These are phyloP conservation scores for Drechslerella dactyloides DNA, from an alignment of 2,329 filamentous ascomycete genomes.

Conservation along the genomic window DNA sequence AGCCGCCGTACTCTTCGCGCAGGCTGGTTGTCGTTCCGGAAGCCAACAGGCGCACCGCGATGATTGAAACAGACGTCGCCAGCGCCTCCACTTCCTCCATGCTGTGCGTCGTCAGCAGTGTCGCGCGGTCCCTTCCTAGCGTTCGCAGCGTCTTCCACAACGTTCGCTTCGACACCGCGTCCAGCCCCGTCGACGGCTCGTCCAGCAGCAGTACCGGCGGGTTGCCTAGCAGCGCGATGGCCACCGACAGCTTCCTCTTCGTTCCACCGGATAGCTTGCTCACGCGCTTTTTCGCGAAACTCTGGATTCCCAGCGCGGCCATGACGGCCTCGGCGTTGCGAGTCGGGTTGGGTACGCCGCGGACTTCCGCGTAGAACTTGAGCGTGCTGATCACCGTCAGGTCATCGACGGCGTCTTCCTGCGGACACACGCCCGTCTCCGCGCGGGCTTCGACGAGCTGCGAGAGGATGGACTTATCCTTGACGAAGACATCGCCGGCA, in stretches of 20 bases:
- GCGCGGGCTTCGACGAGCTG: slow-evolving; percentile 50
- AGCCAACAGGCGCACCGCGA: slow-evolving; percentile 56
- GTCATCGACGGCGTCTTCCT: slow-evolving; percentile 57
- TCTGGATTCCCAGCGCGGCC: slow-evolving; percentile 54
- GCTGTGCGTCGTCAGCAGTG: slow-evolving; percentile 58
- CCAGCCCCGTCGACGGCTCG: slow-evolving; percentile 57
- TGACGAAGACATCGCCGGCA: slow-evolving; percentile 73
- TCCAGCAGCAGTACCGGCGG: slow-evolving; percentile 56
- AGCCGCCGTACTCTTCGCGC: slow-evolving; percentile 42
- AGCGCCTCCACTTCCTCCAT: slow-evolving; percentile 59
- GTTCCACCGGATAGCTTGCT: slow-evolving; percentile 56
- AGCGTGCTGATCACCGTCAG: slow-evolving; percentile 57
- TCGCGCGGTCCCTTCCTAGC: slow-evolving; percentile 55
- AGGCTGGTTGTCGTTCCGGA: slow-evolving; percentile 50
- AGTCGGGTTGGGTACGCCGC: slow-evolving; percentile 55
- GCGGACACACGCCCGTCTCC: slow-evolving; percentile 57
- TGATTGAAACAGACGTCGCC: slow-evolving; percentile 57
- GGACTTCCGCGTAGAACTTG: slow-evolving; percentile 56
- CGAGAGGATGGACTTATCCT: slow-evolving; percentile 45
- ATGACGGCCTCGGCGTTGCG: slow-evolving; percentile 56
- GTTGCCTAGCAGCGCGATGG: slow-evolving; percentile 57
- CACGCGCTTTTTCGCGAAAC: slow-evolving; percentile 53
- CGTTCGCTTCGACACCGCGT: slow-evolving; percentile 57
- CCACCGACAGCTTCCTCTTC: slow-evolving; percentile 56
- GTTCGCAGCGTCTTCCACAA: slow-evolving; percentile 57